A percentile compares a stretch with the other conserved stretches of the same genome.
Conservation (phyloP, 352 stramenopile species). For the Phytopythium helicoides region DNA sequence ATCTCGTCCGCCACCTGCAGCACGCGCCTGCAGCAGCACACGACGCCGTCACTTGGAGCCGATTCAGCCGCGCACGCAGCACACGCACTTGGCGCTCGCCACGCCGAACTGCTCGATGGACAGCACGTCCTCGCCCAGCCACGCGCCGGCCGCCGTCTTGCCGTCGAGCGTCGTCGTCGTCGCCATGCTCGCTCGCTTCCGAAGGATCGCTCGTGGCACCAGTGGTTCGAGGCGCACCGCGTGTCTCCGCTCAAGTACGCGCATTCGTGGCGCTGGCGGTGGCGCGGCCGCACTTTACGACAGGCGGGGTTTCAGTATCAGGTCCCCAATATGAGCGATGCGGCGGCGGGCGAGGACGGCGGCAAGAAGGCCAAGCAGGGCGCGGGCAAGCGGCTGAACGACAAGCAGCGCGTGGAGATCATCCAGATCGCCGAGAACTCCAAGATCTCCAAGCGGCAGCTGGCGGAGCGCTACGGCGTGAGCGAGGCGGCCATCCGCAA, state of each 20-base stretch:
- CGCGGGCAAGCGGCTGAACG: slow-evolving; percentile 70
- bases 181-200: slow-evolving; percentile 13
- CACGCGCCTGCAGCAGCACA: slow-evolving; percentile 42
- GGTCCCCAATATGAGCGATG: slow-evolving; percentile 6
- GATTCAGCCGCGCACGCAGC: background rate
- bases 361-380: slow-evolving; percentile 69
- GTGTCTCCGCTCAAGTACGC: slow-evolving; percentile 5
- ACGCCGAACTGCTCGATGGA: slow-evolving; percentile 80
- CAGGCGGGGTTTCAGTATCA: background rate
- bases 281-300: slow-evolving; percentile 16
- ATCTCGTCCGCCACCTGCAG: slow-evolving; percentile 78
- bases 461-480: slow-evolving; percentile 76
- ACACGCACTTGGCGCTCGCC: slow-evolving; percentile 67
- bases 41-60: slow-evolving; percentile 4
- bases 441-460: slow-evolving; percentile 75
- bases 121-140: slow-evolving; percentile 71
- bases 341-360: slow-evolving; percentile 20
- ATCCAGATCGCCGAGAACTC: slow-evolving; percentile 79
- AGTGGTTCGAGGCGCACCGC: background rate
- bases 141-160: slow-evolving; percentile 54
- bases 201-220: too few relatives aligned
- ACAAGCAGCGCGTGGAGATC: slow-evolving; percentile 82
- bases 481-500: slow-evolving; percentile 80
- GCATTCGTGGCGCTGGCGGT: slow-evolving; percentile 2
- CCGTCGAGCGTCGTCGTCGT: slow-evolving; percentile 43